A percentile compares a stretch with the other conserved stretches of the same genome.
Evolutionary conservation across 495 filamentous ascomycete genomes (phyloP).

Genomic region (Penicillium subrubescens): DNA sequence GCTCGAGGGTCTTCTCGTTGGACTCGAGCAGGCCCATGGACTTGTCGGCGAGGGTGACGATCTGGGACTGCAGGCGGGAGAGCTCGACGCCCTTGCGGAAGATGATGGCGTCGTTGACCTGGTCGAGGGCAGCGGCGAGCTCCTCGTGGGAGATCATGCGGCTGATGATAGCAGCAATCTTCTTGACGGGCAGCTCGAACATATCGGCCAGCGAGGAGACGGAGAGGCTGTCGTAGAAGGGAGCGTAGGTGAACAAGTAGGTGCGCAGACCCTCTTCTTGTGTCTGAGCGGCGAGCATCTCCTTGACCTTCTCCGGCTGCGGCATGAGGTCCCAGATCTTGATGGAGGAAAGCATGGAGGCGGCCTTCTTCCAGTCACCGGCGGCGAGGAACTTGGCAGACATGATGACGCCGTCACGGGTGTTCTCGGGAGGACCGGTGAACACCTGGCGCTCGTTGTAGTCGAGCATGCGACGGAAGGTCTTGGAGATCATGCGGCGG

Average conservation of each 20-base stretch:
- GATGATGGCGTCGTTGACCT: slow-evolving; percentile 95
- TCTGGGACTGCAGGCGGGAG: slow-evolving; percentile 90
- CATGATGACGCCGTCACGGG: slow-evolving; percentile 98
- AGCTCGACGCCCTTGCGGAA: slow-evolving; percentile 99
- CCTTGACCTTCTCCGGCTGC: slow-evolving; percentile 86
- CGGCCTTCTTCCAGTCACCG: slow-evolving; percentile 97
- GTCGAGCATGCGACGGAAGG: slow-evolving; percentile 97
- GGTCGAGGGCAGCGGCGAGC: slow-evolving; percentile 91
- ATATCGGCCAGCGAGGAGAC: slow-evolving; percentile 82
- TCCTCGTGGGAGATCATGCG: slow-evolving; percentile 99
- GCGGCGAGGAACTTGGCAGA: slow-evolving; percentile 94
- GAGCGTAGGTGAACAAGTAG: slow-evolving; percentile 99
- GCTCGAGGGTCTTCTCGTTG: slow-evolving; percentile 96
- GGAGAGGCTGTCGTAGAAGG: slow-evolving; percentile 96
- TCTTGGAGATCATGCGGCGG: slow-evolving; percentile 99
- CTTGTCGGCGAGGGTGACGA: slow-evolving; percentile 93
- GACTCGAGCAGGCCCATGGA: slow-evolving; percentile 91
- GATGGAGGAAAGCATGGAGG: slow-evolving; percentile 88
- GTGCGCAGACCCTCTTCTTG: slow-evolving; percentile 97
- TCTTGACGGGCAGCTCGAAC: slow-evolving; percentile 91
- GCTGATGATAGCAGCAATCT: slow-evolving; percentile 91
- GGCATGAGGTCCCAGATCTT: slow-evolving; percentile 99
- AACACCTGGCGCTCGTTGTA: slow-evolving; percentile 99
- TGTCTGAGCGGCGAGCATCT: slow-evolving; percentile 94
- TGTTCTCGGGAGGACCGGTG: slow-evolving; percentile 97